Evolutionary conservation across 2,329 filamentous ascomycete genomes (phyloP).

Genomic region (Dothidotthia symphoricarpi): DNA sequence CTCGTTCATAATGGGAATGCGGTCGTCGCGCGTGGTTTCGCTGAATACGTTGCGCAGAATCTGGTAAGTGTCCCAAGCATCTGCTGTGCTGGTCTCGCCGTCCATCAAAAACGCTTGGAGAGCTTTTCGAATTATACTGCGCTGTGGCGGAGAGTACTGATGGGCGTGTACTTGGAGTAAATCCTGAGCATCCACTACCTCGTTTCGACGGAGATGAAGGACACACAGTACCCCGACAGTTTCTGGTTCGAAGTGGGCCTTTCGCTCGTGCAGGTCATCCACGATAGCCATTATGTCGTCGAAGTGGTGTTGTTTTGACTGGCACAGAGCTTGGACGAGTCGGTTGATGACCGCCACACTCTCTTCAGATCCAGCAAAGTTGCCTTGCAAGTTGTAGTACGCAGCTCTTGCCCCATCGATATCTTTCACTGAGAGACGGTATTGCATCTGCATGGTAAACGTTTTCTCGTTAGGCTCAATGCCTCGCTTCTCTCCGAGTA

Average conservation of each 20-base stretch:
- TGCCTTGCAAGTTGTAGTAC: slow-evolving; percentile 61
- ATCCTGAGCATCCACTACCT: slow-evolving; percentile 76
- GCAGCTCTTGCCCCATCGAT: slow-evolving; percentile 66
- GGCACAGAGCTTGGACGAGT: slow-evolving; percentile 68
- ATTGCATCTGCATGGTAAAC: slow-evolving; percentile 70
- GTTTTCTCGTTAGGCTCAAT: slow-evolving; percentile 69
- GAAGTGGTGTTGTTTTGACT: slow-evolving; percentile 61
- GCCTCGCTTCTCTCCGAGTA: slow-evolving; percentile 63
- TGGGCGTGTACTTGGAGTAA: slow-evolving; percentile 73
- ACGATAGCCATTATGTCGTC: slow-evolving; percentile 71
- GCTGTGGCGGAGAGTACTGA: slow-evolving; percentile 68
- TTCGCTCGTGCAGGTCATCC: slow-evolving; percentile 67
- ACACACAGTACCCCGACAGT: slow-evolving; percentile 73
- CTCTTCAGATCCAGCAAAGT: slow-evolving; percentile 56
- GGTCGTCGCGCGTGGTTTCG: slow-evolving; percentile 62
- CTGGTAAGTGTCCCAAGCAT: slow-evolving; percentile 61
- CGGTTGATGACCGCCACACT: slow-evolving; percentile 67
- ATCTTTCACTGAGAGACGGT: slow-evolving; percentile 71
- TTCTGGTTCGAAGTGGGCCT: slow-evolving; percentile 67
- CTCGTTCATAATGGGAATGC: slow-evolving; percentile 72
- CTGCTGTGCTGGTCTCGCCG: slow-evolving; percentile 61
- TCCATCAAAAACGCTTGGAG: slow-evolving; percentile 70
- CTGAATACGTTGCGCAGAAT: slow-evolving; percentile 59
- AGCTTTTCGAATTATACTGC: slow-evolving; percentile 62
- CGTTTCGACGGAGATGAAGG: slow-evolving; percentile 71